Base-by-base conservation (phyloP, 129 eudicot species). In the Lonicera japonica region DNA sequence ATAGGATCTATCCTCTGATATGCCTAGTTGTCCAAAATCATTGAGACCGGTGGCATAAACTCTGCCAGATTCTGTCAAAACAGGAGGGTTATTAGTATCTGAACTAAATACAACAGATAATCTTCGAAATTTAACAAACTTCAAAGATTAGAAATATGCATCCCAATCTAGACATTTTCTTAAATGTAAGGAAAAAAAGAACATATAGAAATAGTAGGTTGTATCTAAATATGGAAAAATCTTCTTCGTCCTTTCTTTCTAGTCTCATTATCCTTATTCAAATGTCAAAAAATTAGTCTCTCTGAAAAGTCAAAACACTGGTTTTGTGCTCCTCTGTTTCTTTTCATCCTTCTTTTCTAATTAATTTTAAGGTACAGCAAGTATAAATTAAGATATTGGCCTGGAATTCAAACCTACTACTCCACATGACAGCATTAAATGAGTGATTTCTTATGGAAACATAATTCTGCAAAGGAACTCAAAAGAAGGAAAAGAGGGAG, bases 1-100 rank as follows among this genome's bases (percentile, higher is more conserved):
- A 72, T 82, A 88, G 69, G 70, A 68, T 74, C 62, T 69, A 61
- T 76, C 79, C 57, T 76, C 89, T 45, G 95, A 75, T 56, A 83
- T 77, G 50, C 96, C 99, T 50, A 92, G 81, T 79, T 92, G 99
- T 64, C 99, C 99, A 72, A 21, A 80, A 75, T 92, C 96, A 85
- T 92, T 92, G 58, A 92, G 95, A 46, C 99, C 96, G 64, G 95
- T 80, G 67, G 96, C 86, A 80, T 78, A 92, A 38, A 92, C 86
- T 58, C 71, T 73, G 25, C 99, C 99, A 69, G 70, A 61, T 65
- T 92, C 99, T 92, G 95, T 67, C 61, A 41, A 75, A 77, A 54
- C 61, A 59, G 64, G 64, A 24, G 43, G 13, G 56, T 65, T 25
- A 12, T 50, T 52, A 66, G 58, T 51, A 38, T 17, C 60, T 45